phyloP scores from a whole-genome alignment of 306 rosid species.

The Sphenostylis stenocarpa region DNA sequence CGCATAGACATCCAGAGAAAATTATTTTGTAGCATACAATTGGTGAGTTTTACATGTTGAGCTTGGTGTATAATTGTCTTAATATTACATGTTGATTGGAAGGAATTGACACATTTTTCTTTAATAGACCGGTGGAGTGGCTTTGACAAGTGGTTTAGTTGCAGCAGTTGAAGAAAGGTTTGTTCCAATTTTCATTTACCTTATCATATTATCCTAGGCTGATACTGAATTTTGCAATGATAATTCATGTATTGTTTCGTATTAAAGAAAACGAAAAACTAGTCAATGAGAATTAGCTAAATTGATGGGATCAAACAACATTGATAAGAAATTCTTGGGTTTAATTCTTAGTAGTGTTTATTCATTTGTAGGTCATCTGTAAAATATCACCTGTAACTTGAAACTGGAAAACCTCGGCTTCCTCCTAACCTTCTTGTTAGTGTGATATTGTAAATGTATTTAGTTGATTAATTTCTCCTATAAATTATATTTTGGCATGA shows the following conservation, averaged over 20 bases:
- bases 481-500: constrained; percentile 1
- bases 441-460: background rate
- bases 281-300: background rate
- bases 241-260: background rate
- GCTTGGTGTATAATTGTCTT: constrained; percentile 27
- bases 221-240: constrained; percentile 17
- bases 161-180: constrained; percentile 95
- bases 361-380: background rate
- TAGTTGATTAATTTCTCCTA: background rate
- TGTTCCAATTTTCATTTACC: constrained; percentile 33
- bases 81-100: constrained; percentile 25
- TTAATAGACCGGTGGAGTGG: constrained; percentile 87
- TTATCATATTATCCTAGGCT: constrained; percentile 16
- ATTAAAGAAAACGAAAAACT: background rate
- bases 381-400: background rate
- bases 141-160: constrained; percentile 78
- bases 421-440: background rate
- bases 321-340: background rate
- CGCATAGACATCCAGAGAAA: constrained; percentile 94
- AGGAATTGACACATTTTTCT: constrained; percentile 40
- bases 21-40: constrained; percentile 91
- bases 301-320: background rate
- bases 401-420: background rate
- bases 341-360: background rate
- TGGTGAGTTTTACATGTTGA: constrained; percentile 61